Base-by-base conservation (phyloP, 352 stramenopile genomes). In the Phytophthora vignae region DNA sequence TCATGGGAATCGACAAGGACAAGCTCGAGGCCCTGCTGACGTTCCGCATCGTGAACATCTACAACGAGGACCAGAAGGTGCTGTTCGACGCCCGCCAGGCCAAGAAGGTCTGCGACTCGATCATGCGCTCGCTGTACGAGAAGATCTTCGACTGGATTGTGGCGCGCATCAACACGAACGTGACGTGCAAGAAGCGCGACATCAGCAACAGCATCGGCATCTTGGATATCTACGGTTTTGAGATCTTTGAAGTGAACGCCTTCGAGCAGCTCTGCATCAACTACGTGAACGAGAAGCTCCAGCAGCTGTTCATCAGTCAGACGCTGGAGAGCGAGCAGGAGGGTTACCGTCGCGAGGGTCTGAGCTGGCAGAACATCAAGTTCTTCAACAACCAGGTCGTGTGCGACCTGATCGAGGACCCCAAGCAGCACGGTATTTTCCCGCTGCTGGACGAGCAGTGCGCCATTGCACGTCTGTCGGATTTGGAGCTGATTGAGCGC, bases 211-310 rank as follows among this genome's bases (percentile, higher is more conserved):
- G 79, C 70, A 95, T 97, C 58, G 90, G 91, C 6, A 94, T 97
- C 56, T 76, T 97, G 50, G 91, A 97, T 67, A 97, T 97, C 69
- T 97, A 95, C 68, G 91, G 91, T 2, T 97, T 97, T 58, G 91
- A 97, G 76, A 96, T 96, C 63, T 96, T 97, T 55, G 84, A 96
- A 8, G 82, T 92, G 50, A 98, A 98, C 67, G 86, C 85, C 40
- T 98, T 97, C 60, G 91, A 97, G 77, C 91, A 97, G 78, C 80
- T 97, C 27, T 94, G 91, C 60, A 97, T 97, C 73, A 97, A 97
- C 79, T 97, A 97, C 69, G 90, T 93, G 63, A 97, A 97, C 78
- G 87, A 95, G 66, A 95, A 95, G 70, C 84, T 95, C 38, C 90
- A 96, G 72, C 88, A 94, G 66, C 77, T 95, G 5, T 97, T 97